Evolutionary conservation across 2,329 filamentous ascomycete genomes (phyloP), one percentile per base, ranked within the genome.

Genomic region (Acrodontium crateriforme): DNA sequence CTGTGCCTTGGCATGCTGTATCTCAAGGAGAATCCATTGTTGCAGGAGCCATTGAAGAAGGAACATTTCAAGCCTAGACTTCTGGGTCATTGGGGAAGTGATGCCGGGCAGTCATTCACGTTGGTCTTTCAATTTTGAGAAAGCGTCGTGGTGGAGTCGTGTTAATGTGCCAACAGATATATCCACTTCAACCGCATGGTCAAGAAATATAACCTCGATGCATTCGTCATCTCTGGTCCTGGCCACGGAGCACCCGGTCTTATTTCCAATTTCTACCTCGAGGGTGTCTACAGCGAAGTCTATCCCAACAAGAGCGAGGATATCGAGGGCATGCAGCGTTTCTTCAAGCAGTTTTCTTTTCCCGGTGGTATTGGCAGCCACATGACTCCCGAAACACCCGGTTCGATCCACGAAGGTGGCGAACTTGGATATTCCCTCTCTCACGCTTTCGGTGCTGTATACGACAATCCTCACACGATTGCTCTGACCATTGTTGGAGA

Each of bases 271-370:
- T 72, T 74, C 9, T 85, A 81, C 44, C 66, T 85, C 9, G 79
- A 85, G 47, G 78, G 79, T 17, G 71, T 75, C 22, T 84, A 84
- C 54, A 74, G 73, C 2, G 78, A 84, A 45, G 71, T 83, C 14
- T 85, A 83, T 42, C 77, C 78, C 2, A 69, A 79, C 33, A 81
- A 77, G 58, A 69, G 71, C 2, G 69, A 78, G 41, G 70, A 79
- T 46, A 55, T 65, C 20, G 67, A 75, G 32, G 79, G 79, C 15
- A 59, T 85, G 63, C 69, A 74, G 42, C 68, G 65, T 35, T 83
- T 84, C 63, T 83, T 84, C 69, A 83, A 82, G 58, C 71, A 77
- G 39, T 85, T 85, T 58, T 83, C 78, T 1, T 84, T 84, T 55
- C 79, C 79, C 0, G 78, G 79, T 11, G 79, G 79, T 30, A 75